Percentiles rank a stretch among this genome's conserved stretches.
Conservation (phyloP, 192 early-diverging fungal species). For the Lobosporangium transversale region DNA sequence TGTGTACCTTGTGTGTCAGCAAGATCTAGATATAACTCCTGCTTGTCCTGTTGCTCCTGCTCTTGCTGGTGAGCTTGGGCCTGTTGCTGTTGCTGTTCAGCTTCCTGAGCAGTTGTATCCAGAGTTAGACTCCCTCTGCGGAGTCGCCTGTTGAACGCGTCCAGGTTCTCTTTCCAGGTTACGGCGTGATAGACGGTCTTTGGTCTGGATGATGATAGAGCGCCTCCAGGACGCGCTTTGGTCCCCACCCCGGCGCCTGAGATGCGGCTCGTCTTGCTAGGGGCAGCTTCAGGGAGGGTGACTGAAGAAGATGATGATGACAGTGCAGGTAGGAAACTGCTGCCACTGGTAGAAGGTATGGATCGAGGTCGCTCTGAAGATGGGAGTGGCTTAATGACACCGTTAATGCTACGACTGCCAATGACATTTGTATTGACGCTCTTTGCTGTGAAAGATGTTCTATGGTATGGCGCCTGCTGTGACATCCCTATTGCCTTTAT, state of each 20-base stretch:
- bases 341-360: too few relatives aligned
- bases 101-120: conserved; percentile 35
- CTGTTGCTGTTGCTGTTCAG: conserved; percentile 16
- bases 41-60: background rate
- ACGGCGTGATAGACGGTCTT: conserved; percentile 40
- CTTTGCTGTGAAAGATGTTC: too few relatives aligned
- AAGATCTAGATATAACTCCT: conserved; percentile 10
- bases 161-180: conserved; percentile 51
- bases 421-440: too few relatives aligned
- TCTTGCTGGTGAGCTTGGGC: conserved; percentile 16
- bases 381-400: too few relatives aligned
- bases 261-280: background rate
- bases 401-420: too few relatives aligned
- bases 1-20: too few relatives aligned
- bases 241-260: background rate
- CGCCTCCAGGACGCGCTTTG: conserved; percentile 11
- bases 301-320: conserved; percentile 13
- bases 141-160: conserved; percentile 46
- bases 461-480: too few relatives aligned
- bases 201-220: conserved; percentile 15
- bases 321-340: too few relatives aligned
- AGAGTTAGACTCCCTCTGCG: conserved; percentile 41
- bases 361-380: too few relatives aligned
- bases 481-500: too few relatives aligned
- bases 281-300: background rate